Base-by-base conservation (phyloP, 1,139 yeast species). In the Blastobotrys indianensis region DNA sequence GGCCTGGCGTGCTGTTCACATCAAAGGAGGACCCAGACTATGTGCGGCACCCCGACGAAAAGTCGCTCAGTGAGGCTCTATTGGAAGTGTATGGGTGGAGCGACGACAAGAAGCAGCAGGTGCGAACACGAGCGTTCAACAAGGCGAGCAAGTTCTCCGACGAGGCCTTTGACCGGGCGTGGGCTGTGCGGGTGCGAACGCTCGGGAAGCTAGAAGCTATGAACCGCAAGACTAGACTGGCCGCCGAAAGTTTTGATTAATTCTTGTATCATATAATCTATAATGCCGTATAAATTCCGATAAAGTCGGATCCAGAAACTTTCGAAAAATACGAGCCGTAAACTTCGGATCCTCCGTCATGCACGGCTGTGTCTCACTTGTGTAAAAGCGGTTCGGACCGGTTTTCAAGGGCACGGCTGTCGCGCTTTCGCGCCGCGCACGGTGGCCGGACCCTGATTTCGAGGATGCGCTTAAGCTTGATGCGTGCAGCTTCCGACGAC, bases 1-100 rank as follows among this genome's bases (percentile, higher is more conserved):
- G 20, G 7, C 75, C 85, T 0, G 96, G 96, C 0, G 82, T 82
- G 54, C 83, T 86, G 64, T 90, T 88, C 70, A 80, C 75, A 51
- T 73, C 76, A 45, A 75, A 73, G 39, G 74, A 76, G 2, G 97
- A 88, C 62, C 90, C 85, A 1, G 68, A 64, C 42, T 60, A 51
- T 41, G 41, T 35, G 12, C 13, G 38, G 3, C 7, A 36, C 6
- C 40, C 42, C 13, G 41, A 47, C 32, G 46, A 45, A 3, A 44
- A 42, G 11, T 30, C 45, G 12, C 70, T 82, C 51, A 62, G 67
- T 10, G 73, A 74, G 36, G 64, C 79, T 8, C 70, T 79, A 41
- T 59, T 70, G 2, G 55, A 61, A 12, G 74, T 72, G 5, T 72
- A 74, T 2, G 58, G 64, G 2, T 60, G 81, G 41, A 54, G 67